Base-by-base conservation (phyloP, 129 eudicot genomes). In the Centaurea solstitialis region DNA sequence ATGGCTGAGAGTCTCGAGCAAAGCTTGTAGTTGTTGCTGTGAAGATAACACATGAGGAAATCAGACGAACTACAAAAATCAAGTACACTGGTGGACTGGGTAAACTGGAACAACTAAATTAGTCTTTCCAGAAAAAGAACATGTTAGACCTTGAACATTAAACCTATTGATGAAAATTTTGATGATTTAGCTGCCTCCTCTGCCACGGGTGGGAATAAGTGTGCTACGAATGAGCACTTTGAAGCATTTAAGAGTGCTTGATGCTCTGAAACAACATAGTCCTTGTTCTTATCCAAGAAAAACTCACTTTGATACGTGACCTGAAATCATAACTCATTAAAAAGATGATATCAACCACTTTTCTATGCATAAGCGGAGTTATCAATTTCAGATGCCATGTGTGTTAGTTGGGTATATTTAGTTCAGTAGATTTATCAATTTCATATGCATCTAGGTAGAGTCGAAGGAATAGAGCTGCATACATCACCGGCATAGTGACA, bases 401-500 rank as follows among this genome's bases (percentile, higher is more conserved):
- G 68, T 20, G 26, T 23, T 26, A 61, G 9, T 20, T 61, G 6
- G 65, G 65, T 21, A 9, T 47, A 66, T 53, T 26, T 61, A 74
- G 22, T 47, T 65, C 7, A 50, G 70, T 26, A 57, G 12, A 73
- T 40, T 70, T 20, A 65, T 47, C 30, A 67, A 73, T 67, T 15
- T 67, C 10, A 8, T 17, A 76, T 74, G 38, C 10, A 61, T 26
- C 40, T 8, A 66, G 22, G 30, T 53, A 37, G 35, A 57, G 62
- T 40, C 3, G 4, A 82, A 38, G 73, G 21, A 73, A 72, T 53
- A 75, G n/a, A 75, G 50, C 38, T 65, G 84, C 94, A 79, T 90
- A 94, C 98, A 81, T 94, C 97, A 65, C 98, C 98, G 22, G 98
- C 98, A 84, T 94, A 94, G 83, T 94, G 98, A 87, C 89, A 73